Percentiles rank a stretch among this genome's conserved stretches.
phyloP scores from a whole-genome alignment of 805 yeast species.

The Kockiozyma suomiensis region DNA sequence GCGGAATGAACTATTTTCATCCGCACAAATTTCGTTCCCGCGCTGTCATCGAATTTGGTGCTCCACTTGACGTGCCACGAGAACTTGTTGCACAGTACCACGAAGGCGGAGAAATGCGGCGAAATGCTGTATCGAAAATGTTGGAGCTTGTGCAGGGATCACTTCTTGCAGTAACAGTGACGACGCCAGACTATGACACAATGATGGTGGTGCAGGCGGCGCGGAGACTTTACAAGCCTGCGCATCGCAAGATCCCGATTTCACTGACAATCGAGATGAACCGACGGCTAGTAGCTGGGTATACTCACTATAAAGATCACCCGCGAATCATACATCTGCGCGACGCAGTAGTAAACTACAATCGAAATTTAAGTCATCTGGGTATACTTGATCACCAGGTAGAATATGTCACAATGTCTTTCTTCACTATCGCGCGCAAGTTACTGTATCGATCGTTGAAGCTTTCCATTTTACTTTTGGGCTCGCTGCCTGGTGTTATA shows the following conservation, averaged over 20 bases:
- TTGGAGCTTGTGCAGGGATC: conserved; percentile 73
- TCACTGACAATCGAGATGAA: conserved; percentile 89
- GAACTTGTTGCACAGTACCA: conserved; percentile 67
- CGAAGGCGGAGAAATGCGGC: conserved; percentile 61
- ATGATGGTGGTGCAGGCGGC: conserved; percentile 89
- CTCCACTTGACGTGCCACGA: conserved; percentile 69
- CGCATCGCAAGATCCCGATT: conserved; percentile 70
- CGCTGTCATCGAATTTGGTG: conserved; percentile 93
- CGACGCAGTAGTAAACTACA: conserved; percentile 67
- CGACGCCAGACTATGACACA: conserved; percentile 87
- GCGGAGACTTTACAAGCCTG: conserved; percentile 79
- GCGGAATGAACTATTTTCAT: conserved; percentile 96
- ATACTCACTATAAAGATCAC: conserved; percentile 68
- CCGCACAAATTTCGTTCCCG: conserved; percentile 94
- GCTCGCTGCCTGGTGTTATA: conserved; percentile 86
- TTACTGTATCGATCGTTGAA: conserved; percentile 57
- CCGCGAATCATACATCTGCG: conserved; percentile 66
- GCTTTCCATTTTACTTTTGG: conserved; percentile 56
- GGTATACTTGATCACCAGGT: conserved; percentile 76
- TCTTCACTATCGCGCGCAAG: conserved; percentile 52
- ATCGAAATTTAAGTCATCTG: conserved; percentile 61
- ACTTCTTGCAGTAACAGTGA: conserved; percentile 80
- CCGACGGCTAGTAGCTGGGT: conserved; percentile 81
- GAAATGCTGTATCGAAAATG: conserved; percentile 72
- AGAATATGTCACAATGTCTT: conserved; percentile 54